Percentiles rank a stretch among this genome's conserved stretches.
These are phyloP conservation scores for Fragosphaeria purpurea DNA, from an alignment of 2,329 filamentous ascomycete genomes.

Conservation along the genomic window DNA sequence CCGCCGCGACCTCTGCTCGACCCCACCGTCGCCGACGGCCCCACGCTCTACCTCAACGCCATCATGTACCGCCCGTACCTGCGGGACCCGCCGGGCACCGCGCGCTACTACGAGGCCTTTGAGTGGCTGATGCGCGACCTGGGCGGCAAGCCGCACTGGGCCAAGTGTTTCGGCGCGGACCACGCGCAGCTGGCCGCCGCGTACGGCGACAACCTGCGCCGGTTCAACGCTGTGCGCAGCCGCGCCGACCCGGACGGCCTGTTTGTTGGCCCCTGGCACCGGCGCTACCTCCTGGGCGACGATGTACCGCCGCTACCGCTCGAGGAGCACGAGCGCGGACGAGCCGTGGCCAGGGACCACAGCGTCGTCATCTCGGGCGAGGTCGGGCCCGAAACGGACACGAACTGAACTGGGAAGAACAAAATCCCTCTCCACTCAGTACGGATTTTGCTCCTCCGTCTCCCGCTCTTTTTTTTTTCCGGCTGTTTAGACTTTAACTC, in stretches of 20 bases:
- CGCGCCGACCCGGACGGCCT: constrained; percentile 60
- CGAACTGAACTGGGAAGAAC: too few species aligned
- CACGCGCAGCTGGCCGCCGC: constrained; percentile 45
- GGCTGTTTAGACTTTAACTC: too few species aligned
- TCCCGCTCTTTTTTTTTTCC: too few species aligned
- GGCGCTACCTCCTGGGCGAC: constrained; percentile 49
- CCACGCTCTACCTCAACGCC: constrained; percentile 70
- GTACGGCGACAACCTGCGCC: constrained; percentile 51
- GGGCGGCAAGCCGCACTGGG: constrained; percentile 68
- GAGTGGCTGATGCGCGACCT: constrained; percentile 74
- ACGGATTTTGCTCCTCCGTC: too few species aligned
- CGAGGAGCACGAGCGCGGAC: constrained; percentile 19
- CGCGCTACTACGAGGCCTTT: constrained; percentile 68
- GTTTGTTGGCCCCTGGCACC: constrained; percentile 85
- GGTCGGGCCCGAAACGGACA: not conserved
- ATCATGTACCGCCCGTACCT: constrained; percentile 68
- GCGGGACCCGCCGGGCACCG: constrained; percentile 56
- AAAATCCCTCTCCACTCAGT: too few species aligned
- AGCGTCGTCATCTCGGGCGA: constrained; percentile 10
- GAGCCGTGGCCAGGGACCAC: constrained; percentile 11
- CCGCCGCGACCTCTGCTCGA: constrained; percentile 38
- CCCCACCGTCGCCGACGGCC: constrained; percentile 48
- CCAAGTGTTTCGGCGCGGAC: constrained; percentile 61
- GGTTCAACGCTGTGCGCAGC: constrained; percentile 54
- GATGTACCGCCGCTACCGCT: constrained; percentile 13